A percentile compares a stretch with the other conserved stretches of the same genome.
Evolutionary conservation across 768 basidiomycete genomes (phyloP).

Genomic region (Phanerodontia chrysosporium): DNA sequence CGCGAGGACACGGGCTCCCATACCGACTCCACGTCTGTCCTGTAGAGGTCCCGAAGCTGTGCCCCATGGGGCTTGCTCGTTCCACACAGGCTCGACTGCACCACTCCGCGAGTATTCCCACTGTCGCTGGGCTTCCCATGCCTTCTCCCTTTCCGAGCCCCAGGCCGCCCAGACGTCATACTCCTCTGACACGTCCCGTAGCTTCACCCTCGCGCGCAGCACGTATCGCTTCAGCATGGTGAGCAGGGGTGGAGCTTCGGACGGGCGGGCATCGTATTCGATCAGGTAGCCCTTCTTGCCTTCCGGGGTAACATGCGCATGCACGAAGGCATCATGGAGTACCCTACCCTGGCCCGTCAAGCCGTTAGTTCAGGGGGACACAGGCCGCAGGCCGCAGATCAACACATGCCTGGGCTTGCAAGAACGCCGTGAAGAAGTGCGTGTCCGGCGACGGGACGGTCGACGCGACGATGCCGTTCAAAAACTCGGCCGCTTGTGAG

Average conservation of each 20-base stretch:
- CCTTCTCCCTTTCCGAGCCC: conserved; percentile 42
- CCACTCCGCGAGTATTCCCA: conserved; percentile 68
- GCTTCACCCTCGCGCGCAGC: conserved; percentile 83
- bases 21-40: conserved; percentile 69
- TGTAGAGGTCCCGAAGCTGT: conserved; percentile 43
- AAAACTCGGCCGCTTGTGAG: conserved; percentile 74
- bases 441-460: conserved; percentile 16
- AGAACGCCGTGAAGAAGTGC: conserved; percentile 23
- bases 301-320: conserved; percentile 45
- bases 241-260: conserved; percentile 57
- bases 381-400: background rate
- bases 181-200: conserved; percentile 72
- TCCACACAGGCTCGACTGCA: conserved; percentile 75
- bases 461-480: conserved; percentile 34
- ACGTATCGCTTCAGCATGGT: conserved; percentile 79
- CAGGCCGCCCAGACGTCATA: conserved; percentile 83
- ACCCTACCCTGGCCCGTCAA: conserved; percentile 67
- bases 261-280: conserved; percentile 63
- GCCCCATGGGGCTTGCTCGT: conserved; percentile 56
- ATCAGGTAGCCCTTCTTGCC: conserved; percentile 57
- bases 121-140: conserved; percentile 37
- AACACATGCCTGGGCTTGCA: conserved; percentile 25
- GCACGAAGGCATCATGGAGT: conserved; percentile 84
- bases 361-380: background rate
- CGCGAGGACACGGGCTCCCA: conserved; percentile 74